phyloP scores from a whole-genome alignment of 2,329 filamentous ascomycete species.

The Hymenoscyphus salicellus region DNA sequence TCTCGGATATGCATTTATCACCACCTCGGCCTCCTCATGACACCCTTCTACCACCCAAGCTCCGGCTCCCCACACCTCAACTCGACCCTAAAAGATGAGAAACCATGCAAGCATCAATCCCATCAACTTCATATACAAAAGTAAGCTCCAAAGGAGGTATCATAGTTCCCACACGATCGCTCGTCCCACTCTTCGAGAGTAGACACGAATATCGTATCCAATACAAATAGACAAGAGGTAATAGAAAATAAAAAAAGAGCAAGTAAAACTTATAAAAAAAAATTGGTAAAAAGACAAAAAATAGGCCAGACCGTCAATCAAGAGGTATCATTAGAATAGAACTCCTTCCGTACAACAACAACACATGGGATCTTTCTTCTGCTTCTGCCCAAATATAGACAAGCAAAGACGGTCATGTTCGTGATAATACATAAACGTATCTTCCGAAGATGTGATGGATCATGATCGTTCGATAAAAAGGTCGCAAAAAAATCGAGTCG shows the following conservation, averaged over 20 bases:
- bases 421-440: background rate
- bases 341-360: slow-evolving; percentile 1
- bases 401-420: background rate
- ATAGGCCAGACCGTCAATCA: slow-evolving; percentile 13
- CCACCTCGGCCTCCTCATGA: background rate
- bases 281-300: background rate
- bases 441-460: background rate
- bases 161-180: background rate
- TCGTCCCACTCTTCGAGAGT: slow-evolving; percentile 6
- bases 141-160: slow-evolving; percentile 9
- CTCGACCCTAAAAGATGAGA: background rate
- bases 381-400: background rate
- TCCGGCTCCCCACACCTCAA: background rate
- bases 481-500: background rate
- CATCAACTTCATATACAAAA: slow-evolving; percentile 1
- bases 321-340: slow-evolving; percentile 17
- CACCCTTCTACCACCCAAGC: background rate
- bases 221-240: slow-evolving; percentile 5
- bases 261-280: background rate
- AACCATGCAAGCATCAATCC: background rate
- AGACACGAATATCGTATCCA: background rate
- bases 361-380: slow-evolving; percentile 1
- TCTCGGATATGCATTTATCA: background rate
- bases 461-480: background rate
- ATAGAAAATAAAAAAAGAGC: slow-evolving; percentile 3